phyloP scores from a whole-genome alignment of 164 flowering plant species.

The Malania oleifera region DNA sequence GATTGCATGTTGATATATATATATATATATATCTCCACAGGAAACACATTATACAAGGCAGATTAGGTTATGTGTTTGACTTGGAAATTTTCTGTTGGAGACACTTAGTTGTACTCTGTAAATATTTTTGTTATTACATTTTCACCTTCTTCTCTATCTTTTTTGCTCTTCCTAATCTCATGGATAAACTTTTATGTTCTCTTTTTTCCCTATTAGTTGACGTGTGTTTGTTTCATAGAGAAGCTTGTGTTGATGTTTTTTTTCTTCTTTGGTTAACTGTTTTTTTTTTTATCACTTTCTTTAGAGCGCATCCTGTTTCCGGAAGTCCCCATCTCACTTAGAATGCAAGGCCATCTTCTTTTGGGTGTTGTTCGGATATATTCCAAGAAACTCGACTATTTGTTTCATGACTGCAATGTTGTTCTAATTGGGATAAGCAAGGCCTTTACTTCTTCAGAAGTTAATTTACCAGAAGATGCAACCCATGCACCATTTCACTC shows the following conservation, averaged over 20 bases:
- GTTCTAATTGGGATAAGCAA: constrained; percentile 31
- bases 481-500: constrained; percentile 59
- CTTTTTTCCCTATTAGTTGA: no score
- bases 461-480: constrained; percentile 66
- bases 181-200: no score
- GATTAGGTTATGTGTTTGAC: no score
- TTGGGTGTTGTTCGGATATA: constrained; percentile 90
- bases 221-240: no score
- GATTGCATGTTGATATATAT: no score
- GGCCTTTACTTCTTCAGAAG: constrained; percentile 29
- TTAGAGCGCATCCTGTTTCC: constrained; percentile 75
- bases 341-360: constrained; percentile 82
- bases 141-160: not conserved
- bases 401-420: constrained; percentile 57
- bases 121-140: no score
- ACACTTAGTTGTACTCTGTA: no score
- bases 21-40: no score
- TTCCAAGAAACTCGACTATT: constrained; percentile 79
- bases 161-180: not conserved
- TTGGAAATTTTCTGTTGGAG: no score
- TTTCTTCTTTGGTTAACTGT: not conserved
- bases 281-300: not conserved
- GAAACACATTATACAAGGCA: no score
- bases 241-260: not conserved
- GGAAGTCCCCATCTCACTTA: constrained; percentile 77